Conservation (phyloP, 148 eudicot species). For the Rhododendron griersonianum region DNA sequence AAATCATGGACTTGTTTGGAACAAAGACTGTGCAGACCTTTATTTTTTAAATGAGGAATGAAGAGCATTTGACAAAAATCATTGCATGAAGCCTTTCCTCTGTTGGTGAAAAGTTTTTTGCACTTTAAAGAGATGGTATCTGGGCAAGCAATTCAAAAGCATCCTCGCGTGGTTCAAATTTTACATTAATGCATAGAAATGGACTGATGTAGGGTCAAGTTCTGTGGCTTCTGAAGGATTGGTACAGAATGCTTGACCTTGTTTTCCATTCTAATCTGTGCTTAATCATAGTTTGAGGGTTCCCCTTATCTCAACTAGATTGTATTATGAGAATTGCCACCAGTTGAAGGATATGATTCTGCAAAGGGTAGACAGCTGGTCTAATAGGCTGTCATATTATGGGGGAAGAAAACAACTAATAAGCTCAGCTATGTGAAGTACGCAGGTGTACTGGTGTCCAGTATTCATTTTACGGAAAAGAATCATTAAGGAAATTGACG, state of each 20-base stretch:
- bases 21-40: neutral
- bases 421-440: neutral
- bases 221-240: neutral
- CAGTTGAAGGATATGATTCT: neutral
- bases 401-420: neutral
- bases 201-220: neutral
- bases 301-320: neutral
- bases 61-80: neutral
- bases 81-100: neutral
- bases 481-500: neutral
- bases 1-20: neutral
- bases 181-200: neutral
- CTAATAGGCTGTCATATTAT: neutral
- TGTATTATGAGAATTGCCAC: neutral
- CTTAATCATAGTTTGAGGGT: neutral
- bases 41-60: neutral
- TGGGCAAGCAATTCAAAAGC: neutral
- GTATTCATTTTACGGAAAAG: neutral
- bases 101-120: neutral
- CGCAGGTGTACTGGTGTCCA: neutral
- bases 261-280: neutral
- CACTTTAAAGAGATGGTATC: neutral
- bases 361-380: neutral
- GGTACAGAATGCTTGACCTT: neutral
- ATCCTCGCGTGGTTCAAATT: neutral